Conservation (phyloP, 148 eudicot genomes). For the Rhododendron molle region DNA sequence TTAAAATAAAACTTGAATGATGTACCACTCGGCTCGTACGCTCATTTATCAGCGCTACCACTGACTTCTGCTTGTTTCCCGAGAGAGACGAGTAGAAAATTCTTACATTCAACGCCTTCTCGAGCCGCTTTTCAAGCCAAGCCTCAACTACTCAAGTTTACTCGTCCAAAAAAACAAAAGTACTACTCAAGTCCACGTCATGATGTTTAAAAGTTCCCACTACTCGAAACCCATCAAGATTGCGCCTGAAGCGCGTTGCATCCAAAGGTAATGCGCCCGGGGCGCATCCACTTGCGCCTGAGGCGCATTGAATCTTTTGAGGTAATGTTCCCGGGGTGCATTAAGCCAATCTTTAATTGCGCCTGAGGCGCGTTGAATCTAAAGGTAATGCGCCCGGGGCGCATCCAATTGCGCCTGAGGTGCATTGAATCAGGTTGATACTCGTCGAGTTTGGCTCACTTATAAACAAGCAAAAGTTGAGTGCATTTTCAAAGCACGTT, state of each 20-base stretch:
- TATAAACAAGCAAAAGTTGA: background rate
- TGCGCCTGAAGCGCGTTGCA: too few relatives aligned
- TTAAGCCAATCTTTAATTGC: too few relatives aligned
- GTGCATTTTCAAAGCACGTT: background rate
- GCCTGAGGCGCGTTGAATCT: too few relatives aligned
- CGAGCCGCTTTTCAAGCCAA: background rate
- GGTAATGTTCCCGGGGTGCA: too few relatives aligned
- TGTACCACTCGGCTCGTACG: too few relatives aligned
- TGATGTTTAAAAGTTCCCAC: too few relatives aligned
- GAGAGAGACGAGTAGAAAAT: background rate
- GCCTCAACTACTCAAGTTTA: background rate
- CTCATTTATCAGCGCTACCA: background rate
- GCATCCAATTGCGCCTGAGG: too few relatives aligned
- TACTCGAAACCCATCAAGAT: background rate
- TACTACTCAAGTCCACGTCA: background rate
- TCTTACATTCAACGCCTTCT: constrained; percentile 37
- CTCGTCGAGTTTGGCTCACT: background rate
- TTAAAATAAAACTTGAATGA: background rate
- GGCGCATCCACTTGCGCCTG: too few relatives aligned
- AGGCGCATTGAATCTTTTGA: too few relatives aligned
- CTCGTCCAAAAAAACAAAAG: too few relatives aligned
- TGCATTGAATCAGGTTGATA: background rate
- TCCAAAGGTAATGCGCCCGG: too few relatives aligned
- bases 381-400: too few relatives aligned
- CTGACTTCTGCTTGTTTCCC: background rate